Evolutionary conservation across 2,329 filamentous ascomycete genomes (phyloP).

Genomic region (Diaporthe eres): DNA sequence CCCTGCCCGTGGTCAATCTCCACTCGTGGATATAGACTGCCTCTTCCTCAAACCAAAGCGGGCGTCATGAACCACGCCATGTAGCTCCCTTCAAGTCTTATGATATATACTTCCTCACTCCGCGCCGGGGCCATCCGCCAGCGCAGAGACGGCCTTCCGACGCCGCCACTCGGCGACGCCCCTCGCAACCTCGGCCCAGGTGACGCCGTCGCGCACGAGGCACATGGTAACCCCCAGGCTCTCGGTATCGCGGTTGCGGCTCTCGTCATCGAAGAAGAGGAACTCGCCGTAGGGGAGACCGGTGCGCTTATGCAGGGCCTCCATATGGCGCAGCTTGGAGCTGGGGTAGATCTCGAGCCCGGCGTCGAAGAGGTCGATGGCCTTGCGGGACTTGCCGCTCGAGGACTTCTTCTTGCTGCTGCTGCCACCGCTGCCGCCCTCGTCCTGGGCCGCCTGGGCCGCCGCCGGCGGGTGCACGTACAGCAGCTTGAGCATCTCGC

Average conservation of each 20-base stretch:
- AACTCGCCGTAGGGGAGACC: slow-evolving; percentile 84
- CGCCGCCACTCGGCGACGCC: slow-evolving; percentile 87
- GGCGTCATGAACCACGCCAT: background rate
- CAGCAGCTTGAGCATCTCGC: slow-evolving; percentile 84
- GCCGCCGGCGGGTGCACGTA: slow-evolving; percentile 63
- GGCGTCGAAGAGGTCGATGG: slow-evolving; percentile 73
- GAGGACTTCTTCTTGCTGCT: slow-evolving; percentile 41
- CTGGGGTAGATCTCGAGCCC: slow-evolving; percentile 79
- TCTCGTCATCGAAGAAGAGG: slow-evolving; percentile 96
- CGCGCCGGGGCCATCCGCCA: background rate
- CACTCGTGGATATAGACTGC: background rate
- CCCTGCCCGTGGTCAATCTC: background rate
- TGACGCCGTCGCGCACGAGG: slow-evolving; percentile 84
- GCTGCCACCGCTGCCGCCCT: slow-evolving; percentile 41
- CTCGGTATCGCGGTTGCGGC: slow-evolving; percentile 86
- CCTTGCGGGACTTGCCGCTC: slow-evolving; percentile 55
- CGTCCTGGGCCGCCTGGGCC: slow-evolving; percentile 42
- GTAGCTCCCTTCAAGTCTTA: rapidly evolving
- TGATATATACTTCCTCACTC: background rate
- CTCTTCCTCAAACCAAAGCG: background rate
- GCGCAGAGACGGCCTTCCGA: slow-evolving; percentile 64
- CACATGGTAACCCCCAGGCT: slow-evolving; percentile 86
- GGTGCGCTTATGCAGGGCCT: slow-evolving; percentile 78
- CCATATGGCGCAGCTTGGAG: slow-evolving; percentile 89
- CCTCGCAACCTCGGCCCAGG: slow-evolving; percentile 80